Base-by-base conservation (phyloP, 2,329 filamentous ascomycete genomes). In the Colletotrichum caudatum region DNA sequence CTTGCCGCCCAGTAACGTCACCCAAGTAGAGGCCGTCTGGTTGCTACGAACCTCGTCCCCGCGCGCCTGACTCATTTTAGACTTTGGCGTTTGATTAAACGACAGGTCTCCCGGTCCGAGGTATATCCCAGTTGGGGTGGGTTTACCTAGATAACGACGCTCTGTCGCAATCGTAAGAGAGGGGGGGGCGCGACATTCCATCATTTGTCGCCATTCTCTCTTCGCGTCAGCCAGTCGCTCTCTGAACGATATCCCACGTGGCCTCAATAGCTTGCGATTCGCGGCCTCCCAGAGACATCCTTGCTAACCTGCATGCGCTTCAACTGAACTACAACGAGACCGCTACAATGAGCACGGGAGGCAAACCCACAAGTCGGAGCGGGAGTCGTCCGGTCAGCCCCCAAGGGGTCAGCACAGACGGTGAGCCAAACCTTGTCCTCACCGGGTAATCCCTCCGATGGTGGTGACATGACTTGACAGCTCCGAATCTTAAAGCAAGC, bases 351-450 rank as follows among this genome's bases (percentile, higher is more conserved):
- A 57, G 56, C 16, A 61, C 56, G 23, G 48, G 48, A 53, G 51
- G 20, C 58, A 48, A 59, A 9, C 53, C 48, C 12, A 26, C 54
- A 0, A 72, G 66, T 16, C 54, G 53, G 2, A 44, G 35, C 44
- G 51, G 56, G 3, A 66, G 56, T 37, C 56, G 46, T 66, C 41
- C 14, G 0, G 67, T 35, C 1, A 62, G 66, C 29, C 56, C 70
- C 5, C 61, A n/a, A n/a, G 56, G 61, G 26, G 61, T 8, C 33
- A 20, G 33, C n/a, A 3, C 51, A 20, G 48, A n/a, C 14, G 60
- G 69, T 72, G 58, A 64, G 69, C 37, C 60, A 7, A 54, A 44
- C 29, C 23, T 41, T 60, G 33, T 51, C 26, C 39, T 44, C 48
- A 5, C 29, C 23, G 35, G 54, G 1, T n/a, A 12, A 41, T 5